A percentile compares a stretch with the other conserved stretches of the same genome.
Conservation (phyloP, 2,329 filamentous ascomycete genomes). For the Plectosphaerella cucumerina region DNA sequence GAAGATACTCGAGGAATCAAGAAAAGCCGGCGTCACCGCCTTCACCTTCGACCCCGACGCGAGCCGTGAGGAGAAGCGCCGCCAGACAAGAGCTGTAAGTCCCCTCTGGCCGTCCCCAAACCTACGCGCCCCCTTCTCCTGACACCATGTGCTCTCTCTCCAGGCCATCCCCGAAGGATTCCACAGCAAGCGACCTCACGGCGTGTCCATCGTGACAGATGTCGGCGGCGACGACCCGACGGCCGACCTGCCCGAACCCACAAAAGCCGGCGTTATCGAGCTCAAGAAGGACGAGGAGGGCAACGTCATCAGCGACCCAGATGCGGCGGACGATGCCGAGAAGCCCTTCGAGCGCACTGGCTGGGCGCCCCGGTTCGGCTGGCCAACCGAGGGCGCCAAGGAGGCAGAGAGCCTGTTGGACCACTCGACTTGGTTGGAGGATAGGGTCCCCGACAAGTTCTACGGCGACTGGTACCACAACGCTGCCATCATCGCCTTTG, state of each 20-base stretch:
- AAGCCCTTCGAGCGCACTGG: constrained; percentile 55
- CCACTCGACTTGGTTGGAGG: constrained; percentile 83
- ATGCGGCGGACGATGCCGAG: constrained; percentile 43
- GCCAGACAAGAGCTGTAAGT: constrained; percentile 72
- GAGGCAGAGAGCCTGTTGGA: constrained; percentile 70
- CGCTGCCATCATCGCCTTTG: constrained; percentile 87
- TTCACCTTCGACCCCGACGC: constrained; percentile 88
- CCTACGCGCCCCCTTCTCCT: constrained; percentile 3
- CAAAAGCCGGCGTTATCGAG: constrained; percentile 64
- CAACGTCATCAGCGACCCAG: constrained; percentile 36
- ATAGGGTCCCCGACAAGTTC: constrained; percentile 79
- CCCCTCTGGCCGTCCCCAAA: neutral
- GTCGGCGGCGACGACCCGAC: constrained; percentile 64
- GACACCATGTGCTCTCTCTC: constrained; percentile 2
- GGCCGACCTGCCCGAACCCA: constrained; percentile 74
- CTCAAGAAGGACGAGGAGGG: constrained; percentile 45
- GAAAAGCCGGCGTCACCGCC: constrained; percentile 70
- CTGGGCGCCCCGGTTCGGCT: constrained; percentile 85
- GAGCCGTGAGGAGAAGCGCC: constrained; percentile 75
- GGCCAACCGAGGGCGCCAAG: constrained; percentile 52
- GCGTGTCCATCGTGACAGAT: constrained; percentile 72
- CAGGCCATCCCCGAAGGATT: constrained; percentile 63
- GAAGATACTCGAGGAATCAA: constrained; percentile 69
- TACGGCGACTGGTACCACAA: constrained; percentile 99
- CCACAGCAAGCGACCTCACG: constrained; percentile 57